Evolutionary conservation across 176 grass and related monocot genomes (phyloP), one percentile per base, ranked within the genome.

Genomic region (Cenchrus fungigraminus): DNA sequence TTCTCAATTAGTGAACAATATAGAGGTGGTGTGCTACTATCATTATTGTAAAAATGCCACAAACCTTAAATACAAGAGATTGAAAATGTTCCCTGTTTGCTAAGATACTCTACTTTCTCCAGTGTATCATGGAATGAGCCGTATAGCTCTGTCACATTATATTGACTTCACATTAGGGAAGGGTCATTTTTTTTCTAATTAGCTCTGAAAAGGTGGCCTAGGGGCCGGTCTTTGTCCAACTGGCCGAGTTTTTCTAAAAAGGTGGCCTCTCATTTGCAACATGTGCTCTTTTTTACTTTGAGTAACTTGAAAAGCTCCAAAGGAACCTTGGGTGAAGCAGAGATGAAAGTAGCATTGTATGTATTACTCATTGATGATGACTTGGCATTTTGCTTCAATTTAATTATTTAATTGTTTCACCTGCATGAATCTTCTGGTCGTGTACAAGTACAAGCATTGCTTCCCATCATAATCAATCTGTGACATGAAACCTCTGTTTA

Each of bases 381-480:
- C 28, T 20, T 62, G n/a, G 31, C 10, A 46, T 72, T 73, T 32
- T 12, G 80, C 25, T 83, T 71, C 67, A 72, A 7, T 72, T 82
- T 49, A 9, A 59, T 58, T 51, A 58, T 82, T 29, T 13, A 11
- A 70, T 70, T 0, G 34, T 70, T 55, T 69, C 11, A 43, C n/a
- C 10, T 82, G 32, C 37, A 71, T 71, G 65, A 46, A 58, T 7
- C 37, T 68, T 45, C 12, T 6, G 37, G 37, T 40, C 37, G 37
- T 29, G 56, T 54, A 54, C n/a, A 40, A 40, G 13, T 70, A 42
- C 29, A 9, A 43, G 19, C 17, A 20, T 17, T 52, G 34, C 17
- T 16, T 44, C 51, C 13, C 34, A 58, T 71, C 79, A 57, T 5
- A 43, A 17, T 70, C 65, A 1, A 45, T 58, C 51, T 57, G 79